These are phyloP conservation scores for Paralagenidium karlingii DNA, from an alignment of 352 stramenopile species.

Conservation along the genomic window DNA sequence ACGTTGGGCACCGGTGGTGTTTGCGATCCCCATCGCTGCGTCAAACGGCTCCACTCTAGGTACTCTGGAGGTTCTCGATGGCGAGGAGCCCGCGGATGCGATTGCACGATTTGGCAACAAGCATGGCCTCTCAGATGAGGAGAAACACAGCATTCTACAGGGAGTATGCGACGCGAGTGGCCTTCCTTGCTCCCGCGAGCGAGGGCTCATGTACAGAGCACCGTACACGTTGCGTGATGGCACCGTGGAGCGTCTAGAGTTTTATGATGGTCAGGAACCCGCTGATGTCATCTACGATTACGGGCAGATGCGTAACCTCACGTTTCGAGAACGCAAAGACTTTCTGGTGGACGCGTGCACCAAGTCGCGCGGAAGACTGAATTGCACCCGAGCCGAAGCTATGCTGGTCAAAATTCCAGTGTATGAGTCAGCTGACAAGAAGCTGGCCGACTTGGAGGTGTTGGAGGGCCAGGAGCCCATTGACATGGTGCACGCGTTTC, in stretches of 20 bases:
- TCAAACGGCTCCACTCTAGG: slow-evolving; percentile 51
- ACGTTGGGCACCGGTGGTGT: slow-evolving; percentile 48
- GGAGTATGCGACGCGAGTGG: slow-evolving; percentile 41
- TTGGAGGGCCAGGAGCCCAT: slow-evolving; percentile 68
- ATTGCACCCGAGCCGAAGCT: slow-evolving; percentile 65
- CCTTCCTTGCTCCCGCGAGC: slow-evolving; percentile 31
- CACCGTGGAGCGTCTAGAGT: slow-evolving; percentile 35
- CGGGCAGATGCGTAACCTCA: slow-evolving; percentile 51
- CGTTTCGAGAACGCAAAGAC: slow-evolving; percentile 41
- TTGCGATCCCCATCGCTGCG: slow-evolving; percentile 34
- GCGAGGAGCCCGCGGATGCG: slow-evolving; percentile 60
- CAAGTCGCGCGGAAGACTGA: slow-evolving; percentile 37
- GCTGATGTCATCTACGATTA: slow-evolving; percentile 73
- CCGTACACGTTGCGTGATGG: slow-evolving; percentile 42
- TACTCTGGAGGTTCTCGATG: slow-evolving; percentile 35
- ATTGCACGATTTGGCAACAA: slow-evolving; percentile 65
- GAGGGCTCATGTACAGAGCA: slow-evolving; percentile 46
- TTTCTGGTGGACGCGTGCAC: slow-evolving; percentile 62
- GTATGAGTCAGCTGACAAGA: slow-evolving; percentile 53
- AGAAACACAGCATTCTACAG: slow-evolving; percentile 39
- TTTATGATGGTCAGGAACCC: slow-evolving; percentile 60
- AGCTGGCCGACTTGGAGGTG: slow-evolving; percentile 57
- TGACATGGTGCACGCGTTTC: slow-evolving; percentile 73
- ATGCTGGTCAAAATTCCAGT: slow-evolving; percentile 65
- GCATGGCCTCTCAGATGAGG: slow-evolving; percentile 30